These are phyloP conservation scores for Porcisia hertigi DNA, from an alignment of 208 protist genomes.

Conservation along the genomic window DNA sequence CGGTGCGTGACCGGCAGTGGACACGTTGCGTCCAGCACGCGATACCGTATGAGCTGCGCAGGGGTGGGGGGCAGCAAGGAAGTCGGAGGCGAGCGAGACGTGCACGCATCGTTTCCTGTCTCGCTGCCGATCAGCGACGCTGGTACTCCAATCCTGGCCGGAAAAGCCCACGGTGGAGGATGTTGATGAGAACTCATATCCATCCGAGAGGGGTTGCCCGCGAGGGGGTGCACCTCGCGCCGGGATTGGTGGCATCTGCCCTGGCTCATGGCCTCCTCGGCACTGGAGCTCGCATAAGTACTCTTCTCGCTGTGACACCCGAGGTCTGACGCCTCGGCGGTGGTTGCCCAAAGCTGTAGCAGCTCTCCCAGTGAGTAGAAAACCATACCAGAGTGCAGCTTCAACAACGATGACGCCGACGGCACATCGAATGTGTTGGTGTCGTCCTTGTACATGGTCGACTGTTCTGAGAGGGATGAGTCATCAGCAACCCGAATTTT, in stretches of 20 bases:
- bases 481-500: neutral
- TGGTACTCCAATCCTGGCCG: neutral
- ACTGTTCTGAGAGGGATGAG: neutral
- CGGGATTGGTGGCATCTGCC: neutral
- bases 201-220: neutral
- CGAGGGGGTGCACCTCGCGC: neutral
- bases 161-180: neutral
- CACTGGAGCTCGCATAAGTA: neutral
- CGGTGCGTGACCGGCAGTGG: constrained; percentile 20
- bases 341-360: constrained; percentile 15
- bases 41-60: constrained; percentile 24
- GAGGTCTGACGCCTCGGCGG: neutral
- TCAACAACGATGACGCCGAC: neutral
- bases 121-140: neutral
- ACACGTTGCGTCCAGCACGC: constrained; percentile 15
- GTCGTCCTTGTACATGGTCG: neutral
- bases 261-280: neutral
- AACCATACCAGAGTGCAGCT: constrained; percentile 13
- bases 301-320: neutral
- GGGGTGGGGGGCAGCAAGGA: constrained; percentile 12
- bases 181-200: neutral
- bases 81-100: neutral
- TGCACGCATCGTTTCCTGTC: neutral
- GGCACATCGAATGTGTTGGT: neutral
- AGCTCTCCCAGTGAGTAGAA: constrained; percentile 33